Base-by-base conservation (phyloP, 352 stramenopile species). In the Blastocystis sp. region DNA sequence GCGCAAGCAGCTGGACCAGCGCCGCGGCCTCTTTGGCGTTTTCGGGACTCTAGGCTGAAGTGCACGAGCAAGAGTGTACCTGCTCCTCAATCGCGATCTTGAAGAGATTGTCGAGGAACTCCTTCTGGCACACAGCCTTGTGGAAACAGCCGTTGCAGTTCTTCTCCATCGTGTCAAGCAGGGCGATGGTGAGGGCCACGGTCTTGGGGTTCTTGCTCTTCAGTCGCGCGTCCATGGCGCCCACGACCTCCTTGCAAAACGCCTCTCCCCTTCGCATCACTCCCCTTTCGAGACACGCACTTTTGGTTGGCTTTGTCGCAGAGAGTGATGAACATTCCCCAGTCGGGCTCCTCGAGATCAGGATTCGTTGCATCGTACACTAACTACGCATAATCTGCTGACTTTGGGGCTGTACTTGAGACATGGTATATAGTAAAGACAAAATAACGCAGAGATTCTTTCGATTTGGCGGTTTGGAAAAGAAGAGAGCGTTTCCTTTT, bases 311-410 rank as follows among this genome's bases (percentile, higher is more conserved):
- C 78, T 48, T 79, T 76, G 66, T 88, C 78, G 17, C 78, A 88
- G 1, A 88, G 48, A 10, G 64, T 79, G 17, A 88, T 88, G 34
- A 79, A 79, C 67, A 79, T 88, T 28, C 64, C 67, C 78, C 78
- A 88, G 34, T 88, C 78, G 59, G 78, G 78, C 34, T 88, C 78
- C 21, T 79, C 67, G 19, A 88, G 52, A 78, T 88, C 78, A 10
- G 64, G 14, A 88, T 88, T 88, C 45, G 78, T 88, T n/a, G 64
- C 64, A 67, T 88, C 78, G 48, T 88, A 88, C 34, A 88, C 78
- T 60, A 88, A 56, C 78, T 88, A 76, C 1, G n/a, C 38, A 52
- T 62, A 21, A 56, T 81, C 14, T 21, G 14, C 34, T 4, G 40
- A 10, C 23, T 23, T 41, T 2, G 81, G 21, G 23, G 14, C 48